phyloP scores from a whole-genome alignment of 805 yeast genomes.

The Lipomyces orientalis region DNA sequence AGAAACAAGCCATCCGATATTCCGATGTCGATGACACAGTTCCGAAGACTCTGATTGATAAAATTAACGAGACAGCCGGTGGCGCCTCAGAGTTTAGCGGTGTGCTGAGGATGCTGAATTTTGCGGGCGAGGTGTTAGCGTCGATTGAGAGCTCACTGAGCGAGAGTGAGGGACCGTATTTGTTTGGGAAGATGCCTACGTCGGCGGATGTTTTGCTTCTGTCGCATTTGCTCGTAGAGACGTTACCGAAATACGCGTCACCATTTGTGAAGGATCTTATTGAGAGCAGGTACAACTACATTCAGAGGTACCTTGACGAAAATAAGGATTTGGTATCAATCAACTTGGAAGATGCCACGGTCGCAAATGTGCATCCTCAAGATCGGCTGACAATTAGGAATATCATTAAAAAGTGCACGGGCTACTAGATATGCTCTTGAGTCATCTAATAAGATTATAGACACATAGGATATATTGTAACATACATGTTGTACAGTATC shows the following conservation, averaged over 20 bases:
- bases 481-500: neutral
- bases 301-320: constrained; percentile 13
- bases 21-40: constrained; percentile 9
- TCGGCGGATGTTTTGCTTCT: constrained; percentile 36
- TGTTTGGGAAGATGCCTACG: constrained; percentile 18
- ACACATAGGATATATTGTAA: neutral
- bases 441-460: neutral
- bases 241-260: constrained; percentile 29
- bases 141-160: constrained; percentile 16
- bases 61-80: constrained; percentile 22
- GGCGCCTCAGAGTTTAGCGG: constrained; percentile 28
- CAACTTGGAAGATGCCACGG: neutral
- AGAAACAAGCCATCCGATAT: constrained; percentile 11
- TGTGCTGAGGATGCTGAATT: constrained; percentile 31
- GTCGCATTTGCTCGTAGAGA: constrained; percentile 34
- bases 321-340: constrained; percentile 9
- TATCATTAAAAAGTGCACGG: constrained; percentile 11
- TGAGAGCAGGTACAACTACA: constrained; percentile 19
- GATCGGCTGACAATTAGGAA: constrained; percentile 8
- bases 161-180: constrained; percentile 4
- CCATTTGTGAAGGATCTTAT: constrained; percentile 32
- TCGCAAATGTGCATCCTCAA: neutral
- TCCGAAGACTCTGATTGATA: constrained; percentile 21
- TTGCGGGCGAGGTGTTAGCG: constrained; percentile 28
- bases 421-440: neutral